phyloP scores from a whole-genome alignment of 2,329 filamentous ascomycete species.

The Phaeomoniella chlamydospora region DNA sequence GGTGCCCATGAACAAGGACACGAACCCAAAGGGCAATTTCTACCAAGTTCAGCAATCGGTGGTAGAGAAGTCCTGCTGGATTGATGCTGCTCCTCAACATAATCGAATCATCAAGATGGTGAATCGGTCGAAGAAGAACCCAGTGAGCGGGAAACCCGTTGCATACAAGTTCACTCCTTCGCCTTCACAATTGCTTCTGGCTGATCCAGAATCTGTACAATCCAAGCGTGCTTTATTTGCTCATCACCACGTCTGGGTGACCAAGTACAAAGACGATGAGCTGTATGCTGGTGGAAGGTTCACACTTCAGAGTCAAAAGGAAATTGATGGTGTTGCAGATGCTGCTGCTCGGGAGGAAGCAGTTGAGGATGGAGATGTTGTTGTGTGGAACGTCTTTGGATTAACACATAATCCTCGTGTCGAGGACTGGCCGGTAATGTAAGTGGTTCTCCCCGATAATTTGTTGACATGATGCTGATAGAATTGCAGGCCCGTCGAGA shows the following conservation, averaged over 20 bases:
- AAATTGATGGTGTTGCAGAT: conserved; percentile 23
- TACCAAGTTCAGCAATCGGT: conserved; percentile 39
- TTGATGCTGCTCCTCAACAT: conserved; percentile 37
- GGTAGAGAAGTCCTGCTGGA: conserved; percentile 30
- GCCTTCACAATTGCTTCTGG: conserved; percentile 34
- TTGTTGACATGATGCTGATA: too few relatives aligned
- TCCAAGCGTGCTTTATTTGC: conserved; percentile 33
- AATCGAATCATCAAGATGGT: conserved; percentile 38
- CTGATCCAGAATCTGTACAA: conserved; percentile 28
- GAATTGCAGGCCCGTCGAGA: too few relatives aligned
- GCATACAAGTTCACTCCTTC: conserved; percentile 35
- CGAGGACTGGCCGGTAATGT: conserved; percentile 31
- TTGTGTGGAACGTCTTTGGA: conserved; percentile 30
- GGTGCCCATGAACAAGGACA: conserved; percentile 32
- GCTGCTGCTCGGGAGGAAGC: conserved; percentile 19
- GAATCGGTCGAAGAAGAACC: conserved; percentile 31
- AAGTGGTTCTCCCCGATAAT: too few relatives aligned
- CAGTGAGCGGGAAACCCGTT: conserved; percentile 28
- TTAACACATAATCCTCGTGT: conserved; percentile 30
- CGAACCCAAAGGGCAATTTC: conserved; percentile 47
- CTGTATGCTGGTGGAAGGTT: conserved; percentile 37
- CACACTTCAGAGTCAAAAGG: conserved; percentile 29
- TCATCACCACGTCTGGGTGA: conserved; percentile 40
- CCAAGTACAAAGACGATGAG: conserved; percentile 36
- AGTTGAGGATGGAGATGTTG: conserved; percentile 26